Evolutionary conservation across 495 filamentous ascomycete species (phyloP).

Genomic region (Penicillium antarcticum): DNA sequence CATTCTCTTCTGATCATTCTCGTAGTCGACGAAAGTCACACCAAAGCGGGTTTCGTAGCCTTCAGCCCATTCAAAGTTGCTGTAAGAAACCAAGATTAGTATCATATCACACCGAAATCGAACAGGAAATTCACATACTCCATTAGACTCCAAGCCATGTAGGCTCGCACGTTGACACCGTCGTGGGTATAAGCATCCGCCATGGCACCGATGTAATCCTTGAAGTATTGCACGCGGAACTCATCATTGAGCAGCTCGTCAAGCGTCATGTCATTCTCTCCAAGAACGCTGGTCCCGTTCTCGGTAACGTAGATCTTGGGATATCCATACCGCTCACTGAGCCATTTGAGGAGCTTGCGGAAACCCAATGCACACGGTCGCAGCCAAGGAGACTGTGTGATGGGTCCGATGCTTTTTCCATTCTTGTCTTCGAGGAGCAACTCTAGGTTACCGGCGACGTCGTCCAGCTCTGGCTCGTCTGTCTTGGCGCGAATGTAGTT

Average conservation of each 20-base stretch:
- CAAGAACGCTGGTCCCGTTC: conserved; percentile 75
- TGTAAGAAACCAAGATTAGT: conserved; percentile 18
- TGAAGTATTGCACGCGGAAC: conserved; percentile 72
- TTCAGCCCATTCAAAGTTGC: conserved; percentile 64
- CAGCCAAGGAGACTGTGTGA: conserved; percentile 75
- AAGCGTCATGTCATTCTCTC: conserved; percentile 69
- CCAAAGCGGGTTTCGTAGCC: conserved; percentile 84
- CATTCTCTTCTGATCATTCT: conserved; percentile 67
- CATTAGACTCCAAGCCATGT: conserved; percentile 80
- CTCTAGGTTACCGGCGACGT: conserved; percentile 69
- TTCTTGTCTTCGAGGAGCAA: conserved; percentile 63
- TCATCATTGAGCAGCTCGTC: conserved; percentile 70
- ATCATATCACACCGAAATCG: not conserved
- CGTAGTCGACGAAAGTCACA: conserved; percentile 74
- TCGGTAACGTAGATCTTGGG: conserved; percentile 81
- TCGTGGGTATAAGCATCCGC: conserved; percentile 63
- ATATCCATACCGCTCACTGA: conserved; percentile 69
- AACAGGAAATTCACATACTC: conserved; percentile 43
- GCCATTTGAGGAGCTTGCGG: conserved; percentile 73
- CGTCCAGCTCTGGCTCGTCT: conserved; percentile 52
- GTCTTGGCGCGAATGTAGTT: conserved; percentile 75
- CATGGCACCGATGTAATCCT: conserved; percentile 69
- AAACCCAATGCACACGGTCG: conserved; percentile 69
- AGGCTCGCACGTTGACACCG: conserved; percentile 67
- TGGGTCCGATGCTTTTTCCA: conserved; percentile 66